These are phyloP conservation scores for Solanum infundibuliforme DNA, from an alignment of 257 asterid species.

Conservation along the genomic window DNA sequence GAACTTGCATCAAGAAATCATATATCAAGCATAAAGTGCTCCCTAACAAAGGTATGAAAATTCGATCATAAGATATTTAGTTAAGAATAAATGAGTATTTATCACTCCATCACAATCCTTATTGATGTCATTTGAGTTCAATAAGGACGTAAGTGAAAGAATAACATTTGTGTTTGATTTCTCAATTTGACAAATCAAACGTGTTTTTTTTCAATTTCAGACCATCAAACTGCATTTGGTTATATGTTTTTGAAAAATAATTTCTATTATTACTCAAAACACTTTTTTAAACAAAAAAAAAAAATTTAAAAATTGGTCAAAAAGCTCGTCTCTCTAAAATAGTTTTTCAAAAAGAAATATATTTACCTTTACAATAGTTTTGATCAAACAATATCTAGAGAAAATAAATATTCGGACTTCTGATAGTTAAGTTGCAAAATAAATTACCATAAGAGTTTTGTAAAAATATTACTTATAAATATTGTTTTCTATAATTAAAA, in stretches of 20 bases:
- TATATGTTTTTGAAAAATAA: not conserved
- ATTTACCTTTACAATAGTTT: not conserved
- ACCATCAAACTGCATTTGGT: not conserved
- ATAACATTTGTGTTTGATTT: not conserved
- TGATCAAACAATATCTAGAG: not conserved
- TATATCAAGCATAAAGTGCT: too few relatives aligned
- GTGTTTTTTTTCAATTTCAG: not conserved
- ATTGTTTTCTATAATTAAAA: not conserved
- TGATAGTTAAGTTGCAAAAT: not conserved
- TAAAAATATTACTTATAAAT: not conserved
- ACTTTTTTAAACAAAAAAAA: too few relatives aligned
- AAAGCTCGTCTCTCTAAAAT: not conserved
- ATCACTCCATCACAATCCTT: rapidly evolving
- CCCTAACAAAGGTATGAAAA: too few relatives aligned
- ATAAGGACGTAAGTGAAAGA: rapidly evolving
- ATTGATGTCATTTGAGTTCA: not conserved
- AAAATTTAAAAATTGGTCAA: too few relatives aligned
- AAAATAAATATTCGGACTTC: not conserved
- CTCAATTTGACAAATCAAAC: not conserved
- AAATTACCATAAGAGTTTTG: not conserved
- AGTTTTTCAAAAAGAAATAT: not conserved
- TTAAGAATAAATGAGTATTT: not conserved
- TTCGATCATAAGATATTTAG: not conserved
- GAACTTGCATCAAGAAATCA: not conserved
- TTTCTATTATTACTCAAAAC: too few relatives aligned